These are phyloP conservation scores for Capsaspora owczarzaki DNA, from an alignment of 78 protist species.

Conservation along the genomic window DNA sequence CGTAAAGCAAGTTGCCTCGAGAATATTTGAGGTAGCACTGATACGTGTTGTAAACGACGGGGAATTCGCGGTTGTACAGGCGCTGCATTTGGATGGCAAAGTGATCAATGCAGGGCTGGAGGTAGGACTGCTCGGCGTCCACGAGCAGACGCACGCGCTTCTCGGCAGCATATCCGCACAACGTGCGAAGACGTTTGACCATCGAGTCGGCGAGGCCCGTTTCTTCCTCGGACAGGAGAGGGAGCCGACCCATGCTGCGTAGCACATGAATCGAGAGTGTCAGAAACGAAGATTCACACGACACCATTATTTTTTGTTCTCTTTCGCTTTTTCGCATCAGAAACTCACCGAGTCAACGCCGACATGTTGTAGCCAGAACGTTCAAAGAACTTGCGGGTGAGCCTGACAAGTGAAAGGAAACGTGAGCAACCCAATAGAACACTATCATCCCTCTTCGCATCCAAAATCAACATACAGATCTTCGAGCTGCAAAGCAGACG, in stretches of 20 bases:
- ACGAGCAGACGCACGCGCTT: constrained; percentile 36
- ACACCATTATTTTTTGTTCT: no score
- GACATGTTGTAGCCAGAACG: no score
- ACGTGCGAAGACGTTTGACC: background rate
- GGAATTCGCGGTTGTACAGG: constrained; percentile 30
- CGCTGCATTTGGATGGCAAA: constrained; percentile 24
- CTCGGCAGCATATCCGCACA: background rate
- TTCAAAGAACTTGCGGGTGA: no score
- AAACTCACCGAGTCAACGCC: no score
- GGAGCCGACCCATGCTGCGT: background rate
- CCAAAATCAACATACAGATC: no score
- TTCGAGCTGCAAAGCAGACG: background rate
- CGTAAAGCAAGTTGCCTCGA: background rate
- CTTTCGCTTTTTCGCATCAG: no score
- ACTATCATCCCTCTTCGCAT: no score
- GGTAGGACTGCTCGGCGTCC: constrained; percentile 76
- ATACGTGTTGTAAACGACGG: constrained; percentile 60
- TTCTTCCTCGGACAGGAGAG: constrained; percentile 8
- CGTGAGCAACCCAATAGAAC: no score
- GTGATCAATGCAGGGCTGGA: constrained; percentile 67
- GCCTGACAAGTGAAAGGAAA: no score
- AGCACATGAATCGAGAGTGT: no score
- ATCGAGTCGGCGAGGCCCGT: background rate
- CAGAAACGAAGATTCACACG: no score
- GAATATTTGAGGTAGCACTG: constrained; percentile 49